Conservation (phyloP, 768 basidiomycete species). For the Kwoniella mangroviensis region DNA sequence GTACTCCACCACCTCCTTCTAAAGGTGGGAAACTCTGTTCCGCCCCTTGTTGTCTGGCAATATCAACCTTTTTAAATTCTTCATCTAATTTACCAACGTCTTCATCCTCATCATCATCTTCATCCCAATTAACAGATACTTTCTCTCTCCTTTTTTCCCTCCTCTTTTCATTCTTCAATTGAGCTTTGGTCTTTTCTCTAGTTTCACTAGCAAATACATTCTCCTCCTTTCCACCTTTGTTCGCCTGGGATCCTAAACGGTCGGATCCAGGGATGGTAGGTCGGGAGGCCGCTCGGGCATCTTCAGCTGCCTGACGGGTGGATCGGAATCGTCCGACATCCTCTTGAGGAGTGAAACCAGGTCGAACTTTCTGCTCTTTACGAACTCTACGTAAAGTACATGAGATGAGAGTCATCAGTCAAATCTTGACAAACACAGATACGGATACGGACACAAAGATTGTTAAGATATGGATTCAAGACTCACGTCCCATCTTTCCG, state of each 20-base stretch:
- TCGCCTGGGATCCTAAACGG: constrained; percentile 62
- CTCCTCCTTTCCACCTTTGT: background rate
- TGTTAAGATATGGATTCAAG: constrained; percentile 18
- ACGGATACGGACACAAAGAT: background rate
- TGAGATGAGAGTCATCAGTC: background rate
- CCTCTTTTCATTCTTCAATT: constrained; percentile 81
- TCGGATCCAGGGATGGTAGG: constrained; percentile 81
- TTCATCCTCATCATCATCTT: constrained; percentile 72
- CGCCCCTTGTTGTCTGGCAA: constrained; percentile 1
- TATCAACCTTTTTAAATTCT: constrained; percentile 41
- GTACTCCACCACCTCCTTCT: constrained; percentile 20
- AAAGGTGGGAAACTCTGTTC: constrained; percentile 14
- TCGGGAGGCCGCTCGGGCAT: constrained; percentile 70
- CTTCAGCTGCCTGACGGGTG: constrained; percentile 61
- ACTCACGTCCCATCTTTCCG: constrained; percentile 85
- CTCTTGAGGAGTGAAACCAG: constrained; percentile 93
- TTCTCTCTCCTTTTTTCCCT: constrained; percentile 76
- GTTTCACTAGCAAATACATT: constrained; percentile 34
- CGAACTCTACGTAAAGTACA: constrained; percentile 65
- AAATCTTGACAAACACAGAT: background rate
- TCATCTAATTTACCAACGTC: constrained; percentile 53
- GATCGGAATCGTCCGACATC: constrained; percentile 86
- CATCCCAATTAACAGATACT: constrained; percentile 64
- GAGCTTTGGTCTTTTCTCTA: constrained; percentile 59
- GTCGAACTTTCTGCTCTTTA: constrained; percentile 85